Conservation (phyloP, 2,329 filamentous ascomycete genomes). For the Aspergillus candidus region DNA sequence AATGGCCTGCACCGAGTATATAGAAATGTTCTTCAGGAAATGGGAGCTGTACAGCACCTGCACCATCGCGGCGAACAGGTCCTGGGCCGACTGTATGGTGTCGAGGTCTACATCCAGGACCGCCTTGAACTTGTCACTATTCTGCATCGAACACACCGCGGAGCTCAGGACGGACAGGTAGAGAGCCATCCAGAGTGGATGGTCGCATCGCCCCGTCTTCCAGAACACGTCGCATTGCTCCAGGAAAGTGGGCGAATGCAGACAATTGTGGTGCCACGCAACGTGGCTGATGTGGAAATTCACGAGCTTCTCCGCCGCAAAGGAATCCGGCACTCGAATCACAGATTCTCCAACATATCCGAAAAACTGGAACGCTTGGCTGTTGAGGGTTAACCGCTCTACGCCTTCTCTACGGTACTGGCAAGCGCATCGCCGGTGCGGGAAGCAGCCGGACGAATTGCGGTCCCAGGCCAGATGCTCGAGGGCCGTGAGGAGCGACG, state of each 20-base stretch:
- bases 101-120: slow-evolving; percentile 15
- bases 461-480: slow-evolving; percentile 37
- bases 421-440: slow-evolving; percentile 27
- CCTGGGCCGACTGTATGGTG: slow-evolving; percentile 18
- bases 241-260: slow-evolving; percentile 21
- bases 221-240: slow-evolving; percentile 22
- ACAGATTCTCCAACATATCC: too few species aligned
- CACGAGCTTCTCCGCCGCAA: slow-evolving; percentile 16
- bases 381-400: slow-evolving; percentile 10
- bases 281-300: slow-evolving; percentile 19
- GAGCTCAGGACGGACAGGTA: slow-evolving; percentile 20
- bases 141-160: slow-evolving; percentile 20
- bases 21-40: slow-evolving; percentile 27
- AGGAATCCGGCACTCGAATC: too few species aligned
- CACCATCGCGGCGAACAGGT: slow-evolving; percentile 29
- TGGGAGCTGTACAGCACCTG: slow-evolving; percentile 27
- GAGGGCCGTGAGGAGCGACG: slow-evolving; percentile 28
- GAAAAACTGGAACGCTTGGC: slow-evolving; percentile 7
- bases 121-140: slow-evolving; percentile 16
- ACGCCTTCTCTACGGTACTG: slow-evolving; percentile 18
- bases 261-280: slow-evolving; percentile 22
- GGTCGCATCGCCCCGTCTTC: slow-evolving; percentile 17
- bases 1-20: slow-evolving; percentile 32
- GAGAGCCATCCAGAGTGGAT: slow-evolving; percentile 21
- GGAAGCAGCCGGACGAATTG: slow-evolving; percentile 30